Conservation (phyloP, 2,329 filamentous ascomycete species). For the Hymenoscyphus fraxineus region DNA sequence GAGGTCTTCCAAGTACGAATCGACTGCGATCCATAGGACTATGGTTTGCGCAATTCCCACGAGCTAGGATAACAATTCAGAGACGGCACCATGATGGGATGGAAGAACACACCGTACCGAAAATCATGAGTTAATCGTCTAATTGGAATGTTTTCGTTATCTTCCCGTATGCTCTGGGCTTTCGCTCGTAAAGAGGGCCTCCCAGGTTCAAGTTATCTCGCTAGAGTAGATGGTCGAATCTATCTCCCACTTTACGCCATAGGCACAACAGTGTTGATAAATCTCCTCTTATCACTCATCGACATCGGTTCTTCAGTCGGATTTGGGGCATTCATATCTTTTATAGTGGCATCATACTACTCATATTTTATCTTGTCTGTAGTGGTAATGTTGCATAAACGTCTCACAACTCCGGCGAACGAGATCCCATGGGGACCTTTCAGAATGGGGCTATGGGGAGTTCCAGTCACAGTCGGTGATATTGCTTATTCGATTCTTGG, state of each 20-base stretch:
- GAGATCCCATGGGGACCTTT: slow-evolving; percentile 17
- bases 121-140: slow-evolving; percentile 2
- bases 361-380: slow-evolving; percentile 11
- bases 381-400: slow-evolving; percentile 11
- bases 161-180: slow-evolving; percentile 8
- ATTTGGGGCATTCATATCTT: slow-evolving; percentile 9
- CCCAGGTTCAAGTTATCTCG: not conserved
- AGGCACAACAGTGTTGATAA: slow-evolving; percentile 6
- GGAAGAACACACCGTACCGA: not conserved
- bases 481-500: slow-evolving; percentile 9
- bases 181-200: slow-evolving; percentile 2
- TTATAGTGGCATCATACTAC: slow-evolving; percentile 13
- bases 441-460: slow-evolving; percentile 2
- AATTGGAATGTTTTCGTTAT: slow-evolving; percentile 4
- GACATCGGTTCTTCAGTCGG: slow-evolving; percentile 9
- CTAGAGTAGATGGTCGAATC: slow-evolving; percentile 7
- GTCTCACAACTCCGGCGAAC: slow-evolving; percentile 10
- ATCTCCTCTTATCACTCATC: slow-evolving; percentile 8
- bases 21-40: not conserved
- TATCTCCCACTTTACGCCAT: slow-evolving; percentile 14
- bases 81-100: not conserved
- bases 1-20: not conserved
- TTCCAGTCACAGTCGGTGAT: slow-evolving; percentile 11
- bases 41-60: not conserved
- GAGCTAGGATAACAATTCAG: not conserved